Evolutionary conservation across 2,329 filamentous ascomycete genomes (phyloP).

Genomic region (Trichoderma harzianum): DNA sequence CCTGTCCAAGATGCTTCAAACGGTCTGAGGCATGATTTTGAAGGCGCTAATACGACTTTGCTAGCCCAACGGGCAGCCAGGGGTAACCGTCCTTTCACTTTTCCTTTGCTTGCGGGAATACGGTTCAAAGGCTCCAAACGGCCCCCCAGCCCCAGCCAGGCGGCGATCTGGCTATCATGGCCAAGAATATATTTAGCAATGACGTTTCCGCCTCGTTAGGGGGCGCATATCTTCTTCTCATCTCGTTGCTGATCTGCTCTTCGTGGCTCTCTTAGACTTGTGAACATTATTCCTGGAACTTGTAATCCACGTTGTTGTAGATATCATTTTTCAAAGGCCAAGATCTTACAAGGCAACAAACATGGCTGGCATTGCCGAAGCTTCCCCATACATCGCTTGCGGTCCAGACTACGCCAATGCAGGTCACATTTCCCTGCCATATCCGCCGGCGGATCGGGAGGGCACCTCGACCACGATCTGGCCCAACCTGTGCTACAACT

Average conservation of each 20-base stretch:
- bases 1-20: not conserved
- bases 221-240: not conserved
- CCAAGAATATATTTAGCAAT: conserved; percentile 10
- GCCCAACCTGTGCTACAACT: not conserved
- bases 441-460: conserved; percentile 5
- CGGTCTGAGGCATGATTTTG: not conserved
- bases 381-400: not conserved
- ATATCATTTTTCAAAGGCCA: not conserved
- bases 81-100: conserved; percentile 12
- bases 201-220: conserved; percentile 11
- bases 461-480: conserved; percentile 5
- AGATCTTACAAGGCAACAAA: not conserved
- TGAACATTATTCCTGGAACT: not conserved
- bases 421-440: not conserved
- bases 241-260: not conserved
- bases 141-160: not conserved
- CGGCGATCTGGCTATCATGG: not conserved
- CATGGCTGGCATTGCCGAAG: conserved; percentile 5
- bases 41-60: conserved; percentile 5
- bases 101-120: not conserved
- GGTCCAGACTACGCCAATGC: conserved; percentile 10
- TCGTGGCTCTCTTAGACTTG: not conserved
- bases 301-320: not conserved
- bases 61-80: conserved; percentile 10
- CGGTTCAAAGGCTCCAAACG: not conserved